These are phyloP conservation scores for Corylus americana DNA, from an alignment of 306 rosid genomes.

Conservation along the genomic window DNA sequence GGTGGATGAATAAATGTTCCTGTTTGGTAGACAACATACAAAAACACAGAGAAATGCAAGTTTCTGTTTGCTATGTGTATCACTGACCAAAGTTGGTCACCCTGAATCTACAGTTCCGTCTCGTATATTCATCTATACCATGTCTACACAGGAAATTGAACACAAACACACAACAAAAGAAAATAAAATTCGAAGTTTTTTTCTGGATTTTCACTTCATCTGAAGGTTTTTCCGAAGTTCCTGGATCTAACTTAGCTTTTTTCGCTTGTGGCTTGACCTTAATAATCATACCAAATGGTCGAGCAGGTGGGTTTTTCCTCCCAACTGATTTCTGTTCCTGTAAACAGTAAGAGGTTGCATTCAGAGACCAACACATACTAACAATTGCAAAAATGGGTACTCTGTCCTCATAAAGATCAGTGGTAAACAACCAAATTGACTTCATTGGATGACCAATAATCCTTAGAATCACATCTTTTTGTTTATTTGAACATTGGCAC, in stretches of 20 bases:
- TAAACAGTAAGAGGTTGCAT: too few relatives aligned
- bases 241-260: slow-evolving; percentile 61
- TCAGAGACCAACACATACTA: slow-evolving; percentile 3
- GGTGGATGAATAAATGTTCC: not conserved
- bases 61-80: too few relatives aligned
- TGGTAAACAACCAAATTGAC: not conserved
- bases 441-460: not conserved
- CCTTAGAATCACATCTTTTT: not conserved
- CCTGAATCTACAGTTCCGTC: too few relatives aligned
- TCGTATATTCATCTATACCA: too few relatives aligned
- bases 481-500: not conserved
- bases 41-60: too few relatives aligned
- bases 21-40: too few relatives aligned
- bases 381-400: not conserved
- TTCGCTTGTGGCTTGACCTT: slow-evolving; percentile 81
- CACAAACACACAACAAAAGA: too few relatives aligned
- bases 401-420: not conserved
- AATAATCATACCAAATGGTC: slow-evolving; percentile 57
- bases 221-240: slow-evolving; percentile 35
- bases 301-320: slow-evolving; percentile 16
- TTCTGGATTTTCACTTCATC: slow-evolving; percentile 13
- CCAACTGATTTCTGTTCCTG: too few relatives aligned
- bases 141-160: too few relatives aligned
- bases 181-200: too few relatives aligned
- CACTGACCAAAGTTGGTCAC: too few relatives aligned